Base-by-base conservation (phyloP, 164 flowering plant genomes). In the Vitis labrusca region DNA sequence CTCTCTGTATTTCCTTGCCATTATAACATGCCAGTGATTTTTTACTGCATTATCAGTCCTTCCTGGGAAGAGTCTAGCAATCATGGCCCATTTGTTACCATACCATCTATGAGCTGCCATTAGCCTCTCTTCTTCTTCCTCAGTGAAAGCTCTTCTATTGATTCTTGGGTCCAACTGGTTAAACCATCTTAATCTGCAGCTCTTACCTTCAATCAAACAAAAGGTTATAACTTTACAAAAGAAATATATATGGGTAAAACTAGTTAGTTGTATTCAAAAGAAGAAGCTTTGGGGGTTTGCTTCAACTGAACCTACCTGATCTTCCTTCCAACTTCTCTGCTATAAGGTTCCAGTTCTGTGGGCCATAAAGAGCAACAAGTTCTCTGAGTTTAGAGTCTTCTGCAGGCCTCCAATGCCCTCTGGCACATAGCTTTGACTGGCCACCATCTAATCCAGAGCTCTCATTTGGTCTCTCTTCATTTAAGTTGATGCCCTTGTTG, bases 21-120 rank as follows among this genome's bases (percentile, higher is more conserved):
- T 81, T 30, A 80, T 67, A 10, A 83, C 84, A 76, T 83, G 86
- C 86, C 86, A 83, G 32, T 83, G 86, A 50, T 83, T 83, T 59
- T 83, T 83, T 5, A 83, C 82, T 9, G 86, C 77, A 67, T 83
- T 83, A 68, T 73, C 76, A 68, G 76, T 73, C 27, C 76, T 73
- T 5, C 76, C 76, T 3, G 76, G 72, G 64, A 73, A 73, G 12
- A 73, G 70, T 63, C 68, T 63, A 8, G 76, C 67, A 23, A 73
- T 73, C 72, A 73, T 63, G 11, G 76, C 76, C 76, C 76, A 73
- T 50, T 68, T 73, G 69, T 73, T 73, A 0, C 76, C 76, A 37
- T 73, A 73, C 14, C 59, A 29, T 64, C 72, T 68, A 68, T 73
- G 76, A 11, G 69, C 76, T 17, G 71, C 68, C 68, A 73, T 78